phyloP scores from a whole-genome alignment of 2,329 filamentous ascomycete genomes.

The Hymenoscyphus repandus region DNA sequence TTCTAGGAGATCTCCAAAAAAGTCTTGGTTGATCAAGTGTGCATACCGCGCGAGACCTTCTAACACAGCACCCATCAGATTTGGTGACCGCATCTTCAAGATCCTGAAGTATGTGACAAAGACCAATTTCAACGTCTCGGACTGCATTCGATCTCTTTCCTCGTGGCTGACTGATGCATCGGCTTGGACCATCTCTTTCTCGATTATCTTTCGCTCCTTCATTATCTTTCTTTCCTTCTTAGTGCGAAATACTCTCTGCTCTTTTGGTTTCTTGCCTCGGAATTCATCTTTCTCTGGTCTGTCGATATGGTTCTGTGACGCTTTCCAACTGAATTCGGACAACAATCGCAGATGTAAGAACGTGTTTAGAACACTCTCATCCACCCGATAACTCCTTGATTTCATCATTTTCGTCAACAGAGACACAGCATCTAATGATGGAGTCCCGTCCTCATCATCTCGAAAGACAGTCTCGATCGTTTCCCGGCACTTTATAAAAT shows the following conservation, averaged over 20 bases:
- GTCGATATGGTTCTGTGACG: slow-evolving; percentile 72
- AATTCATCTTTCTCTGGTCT: slow-evolving; percentile 38
- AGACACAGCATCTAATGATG: slow-evolving; percentile 79
- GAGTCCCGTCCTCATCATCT: slow-evolving; percentile 84
- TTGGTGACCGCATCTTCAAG: slow-evolving; percentile 72
- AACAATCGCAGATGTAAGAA: slow-evolving; percentile 87
- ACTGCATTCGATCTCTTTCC: slow-evolving; percentile 88
- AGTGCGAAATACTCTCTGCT: slow-evolving; percentile 79
- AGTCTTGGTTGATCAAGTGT: slow-evolving; percentile 97
- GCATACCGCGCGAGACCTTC: slow-evolving; percentile 92
- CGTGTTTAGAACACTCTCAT: slow-evolving; percentile 82
- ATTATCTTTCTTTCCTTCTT: slow-evolving; percentile 79
- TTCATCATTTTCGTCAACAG: slow-evolving; percentile 95
- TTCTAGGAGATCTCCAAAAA: slow-evolving; percentile 94
- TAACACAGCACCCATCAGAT: slow-evolving; percentile 93
- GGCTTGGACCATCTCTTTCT: slow-evolving; percentile 89
- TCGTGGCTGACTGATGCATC: slow-evolving; percentile 89
- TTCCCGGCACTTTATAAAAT: slow-evolving; percentile 72
- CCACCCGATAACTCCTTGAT: slow-evolving; percentile 71
- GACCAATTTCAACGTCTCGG: slow-evolving; percentile 91
- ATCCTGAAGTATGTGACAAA: slow-evolving; percentile 95
- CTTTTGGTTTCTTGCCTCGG: slow-evolving; percentile 56
- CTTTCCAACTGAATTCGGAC: slow-evolving; percentile 81
- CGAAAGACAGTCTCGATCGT: slow-evolving; percentile 77
- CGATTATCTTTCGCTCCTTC: slow-evolving; percentile 80